A percentile compares a stretch with the other conserved stretches of the same genome.
Conservation (phyloP, 2,329 filamentous ascomycete genomes). For the Lojkania enalia region DNA sequence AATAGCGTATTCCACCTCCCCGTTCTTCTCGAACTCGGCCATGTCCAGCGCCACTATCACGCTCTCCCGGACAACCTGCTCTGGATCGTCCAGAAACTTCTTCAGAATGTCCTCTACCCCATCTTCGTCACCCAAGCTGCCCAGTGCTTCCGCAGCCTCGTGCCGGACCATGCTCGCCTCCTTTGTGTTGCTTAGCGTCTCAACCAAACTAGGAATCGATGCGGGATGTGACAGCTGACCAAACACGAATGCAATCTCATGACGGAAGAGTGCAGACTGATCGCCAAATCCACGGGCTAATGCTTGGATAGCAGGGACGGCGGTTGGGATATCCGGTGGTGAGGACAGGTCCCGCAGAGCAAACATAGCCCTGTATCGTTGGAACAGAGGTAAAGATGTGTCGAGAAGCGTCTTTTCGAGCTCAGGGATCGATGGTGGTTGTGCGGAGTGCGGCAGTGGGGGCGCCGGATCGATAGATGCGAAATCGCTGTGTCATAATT, state of each 20-base stretch:
- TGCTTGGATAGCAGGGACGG: constrained; percentile 81
- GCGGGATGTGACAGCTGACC: constrained; percentile 94
- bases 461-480: constrained; percentile 94
- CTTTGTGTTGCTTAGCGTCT: constrained; percentile 73
- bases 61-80: constrained; percentile 92
- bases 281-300: constrained; percentile 85
- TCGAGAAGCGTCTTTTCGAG: constrained; percentile 80
- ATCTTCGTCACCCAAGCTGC: constrained; percentile 88
- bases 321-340: constrained; percentile 86
- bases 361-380: constrained; percentile 97
- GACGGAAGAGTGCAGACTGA: constrained; percentile 88
- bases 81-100: constrained; percentile 83
- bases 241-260: constrained; percentile 98
- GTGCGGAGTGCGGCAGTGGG: constrained; percentile 71
- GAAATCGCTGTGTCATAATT: constrained; percentile 70
- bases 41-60: constrained; percentile 95
- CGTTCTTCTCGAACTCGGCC: constrained; percentile 92
- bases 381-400: constrained; percentile 77
- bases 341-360: constrained; percentile 92
- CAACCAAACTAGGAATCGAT: constrained; percentile 87
- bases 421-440: constrained; percentile 67
- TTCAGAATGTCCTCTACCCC: constrained; percentile 86
- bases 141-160: constrained; percentile 94
- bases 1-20: constrained; percentile 87
- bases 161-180: constrained; percentile 97